Evolutionary conservation across 2,329 filamentous ascomycete genomes (phyloP).

Genomic region (Talaromyces islandicus): DNA sequence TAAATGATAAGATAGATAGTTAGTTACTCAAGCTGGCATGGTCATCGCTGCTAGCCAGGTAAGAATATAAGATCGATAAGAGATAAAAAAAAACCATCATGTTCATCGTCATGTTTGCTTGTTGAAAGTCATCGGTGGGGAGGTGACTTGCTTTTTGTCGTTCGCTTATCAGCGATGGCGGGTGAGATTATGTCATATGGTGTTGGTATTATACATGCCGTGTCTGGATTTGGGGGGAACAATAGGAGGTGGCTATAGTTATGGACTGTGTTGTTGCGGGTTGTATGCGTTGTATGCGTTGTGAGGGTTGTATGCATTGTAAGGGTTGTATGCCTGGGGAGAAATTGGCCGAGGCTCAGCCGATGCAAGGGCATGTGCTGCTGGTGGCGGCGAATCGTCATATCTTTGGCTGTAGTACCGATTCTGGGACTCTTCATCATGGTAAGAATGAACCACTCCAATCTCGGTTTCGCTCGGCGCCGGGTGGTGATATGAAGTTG

Average conservation of each 20-base stretch:
- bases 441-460: constrained; percentile 13
- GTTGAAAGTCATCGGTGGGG: background rate
- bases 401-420: constrained; percentile 10
- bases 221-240: background rate
- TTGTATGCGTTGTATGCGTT: background rate
- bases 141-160: background rate
- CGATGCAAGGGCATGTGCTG: background rate
- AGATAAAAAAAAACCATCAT: background rate
- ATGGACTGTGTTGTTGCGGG: background rate
- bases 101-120: background rate
- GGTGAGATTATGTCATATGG: background rate
- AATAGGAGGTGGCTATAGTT: background rate
- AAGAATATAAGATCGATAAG: background rate
- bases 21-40: constrained; percentile 3
- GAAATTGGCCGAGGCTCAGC: constrained; percentile 10
- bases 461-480: constrained; percentile 10
- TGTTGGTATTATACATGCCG: background rate
- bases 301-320: constrained; percentile 2
- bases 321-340: constrained; percentile 8
- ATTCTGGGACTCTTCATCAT: constrained; percentile 13
- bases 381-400: background rate
- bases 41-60: constrained; percentile 6
- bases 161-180: background rate
- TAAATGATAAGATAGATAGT: background rate
- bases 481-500: constrained; percentile 16